Evolutionary conservation across 768 basidiomycete species (phyloP), one percentile per base, ranked within the genome.

Genomic region (Psilocybe subaeruginosa): DNA sequence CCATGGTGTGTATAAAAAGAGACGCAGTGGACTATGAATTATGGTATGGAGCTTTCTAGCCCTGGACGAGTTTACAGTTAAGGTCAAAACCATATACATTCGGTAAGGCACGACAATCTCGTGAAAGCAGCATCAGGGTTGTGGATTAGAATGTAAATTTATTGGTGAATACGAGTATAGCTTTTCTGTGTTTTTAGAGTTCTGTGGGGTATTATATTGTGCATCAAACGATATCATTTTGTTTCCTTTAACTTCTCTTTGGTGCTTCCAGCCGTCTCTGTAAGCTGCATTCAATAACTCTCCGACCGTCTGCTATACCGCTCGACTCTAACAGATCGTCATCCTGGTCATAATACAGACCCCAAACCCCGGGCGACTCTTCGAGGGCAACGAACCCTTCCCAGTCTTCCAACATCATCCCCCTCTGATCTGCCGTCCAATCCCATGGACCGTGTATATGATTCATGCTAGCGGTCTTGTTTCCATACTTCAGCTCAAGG

Each of bases 391-490:
- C 68, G 55, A 73, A 69, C 0, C 69, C 70, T 58, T 73, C 72
- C 68, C 69, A 71, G 0, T 54, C 70, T 33, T 69, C 69, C 29
- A 72, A 39, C 50, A 62, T 61, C 49, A 75, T 33, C 27, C 60
- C 66, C 41, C 31, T 23, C 60, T 70, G 63, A 37, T 72, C 67
- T 11, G 65, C 63, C 27, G 72, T 74, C 72, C 71, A 74, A 56
- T 74, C 72, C 71, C 71, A 72, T 11, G 71, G 71, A 0, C 69
- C 72, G 12, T 64, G 68, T 48, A 72, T 67, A 56, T 74, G 69
- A 29, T 61, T n/a, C 45, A 69, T 55, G 57, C 69, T 70, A 5
- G 61, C 62, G 1, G 72, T 70, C 61, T 71, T 74, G 66, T 73
- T 74, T 14, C 72, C 73, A 47, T 73, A 74, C 43, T 68, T 70